Conservation (phyloP, 129 eudicot species). For the Kitagawia praeruptora region DNA sequence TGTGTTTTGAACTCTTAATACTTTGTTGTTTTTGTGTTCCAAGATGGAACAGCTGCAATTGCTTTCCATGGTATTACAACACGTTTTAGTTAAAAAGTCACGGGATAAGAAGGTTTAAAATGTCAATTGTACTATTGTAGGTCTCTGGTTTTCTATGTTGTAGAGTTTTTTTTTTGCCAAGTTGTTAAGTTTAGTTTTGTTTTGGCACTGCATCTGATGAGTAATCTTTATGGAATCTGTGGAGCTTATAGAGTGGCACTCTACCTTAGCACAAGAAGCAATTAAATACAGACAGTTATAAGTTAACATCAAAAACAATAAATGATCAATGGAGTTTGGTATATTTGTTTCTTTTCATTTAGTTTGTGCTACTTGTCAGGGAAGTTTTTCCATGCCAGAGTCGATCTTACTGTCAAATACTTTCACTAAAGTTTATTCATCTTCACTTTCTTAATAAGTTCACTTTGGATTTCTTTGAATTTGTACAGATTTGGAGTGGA, state of each 20-base stretch:
- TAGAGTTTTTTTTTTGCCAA: neutral
- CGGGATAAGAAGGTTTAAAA: neutral
- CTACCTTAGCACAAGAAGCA: neutral
- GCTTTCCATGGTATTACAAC: neutral
- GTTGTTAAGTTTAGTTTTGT: neutral
- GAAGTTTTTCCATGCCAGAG: neutral
- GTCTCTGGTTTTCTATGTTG: neutral
- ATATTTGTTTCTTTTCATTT: neutral
- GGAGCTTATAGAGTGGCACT: neutral
- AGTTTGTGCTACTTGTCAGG: neutral
- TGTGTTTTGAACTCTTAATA: neutral
- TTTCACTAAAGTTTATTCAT: neutral
- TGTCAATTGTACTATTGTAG: neutral
- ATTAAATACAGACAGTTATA: neutral
- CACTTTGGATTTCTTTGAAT: neutral
- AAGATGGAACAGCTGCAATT: neutral
- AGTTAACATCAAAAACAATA: neutral
- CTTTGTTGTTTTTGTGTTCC: neutral
- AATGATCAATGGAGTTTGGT: neutral
- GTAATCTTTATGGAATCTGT: too few species aligned
- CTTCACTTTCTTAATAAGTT: neutral
- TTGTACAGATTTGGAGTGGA: conserved; percentile 70
- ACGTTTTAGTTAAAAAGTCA: neutral
- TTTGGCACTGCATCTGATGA: neutral
- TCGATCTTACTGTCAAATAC: neutral